Percentiles rank a stretch among this genome's conserved stretches.
Evolutionary conservation across 495 filamentous ascomycete genomes (phyloP).

Genomic region (Bacidia rubella): DNA sequence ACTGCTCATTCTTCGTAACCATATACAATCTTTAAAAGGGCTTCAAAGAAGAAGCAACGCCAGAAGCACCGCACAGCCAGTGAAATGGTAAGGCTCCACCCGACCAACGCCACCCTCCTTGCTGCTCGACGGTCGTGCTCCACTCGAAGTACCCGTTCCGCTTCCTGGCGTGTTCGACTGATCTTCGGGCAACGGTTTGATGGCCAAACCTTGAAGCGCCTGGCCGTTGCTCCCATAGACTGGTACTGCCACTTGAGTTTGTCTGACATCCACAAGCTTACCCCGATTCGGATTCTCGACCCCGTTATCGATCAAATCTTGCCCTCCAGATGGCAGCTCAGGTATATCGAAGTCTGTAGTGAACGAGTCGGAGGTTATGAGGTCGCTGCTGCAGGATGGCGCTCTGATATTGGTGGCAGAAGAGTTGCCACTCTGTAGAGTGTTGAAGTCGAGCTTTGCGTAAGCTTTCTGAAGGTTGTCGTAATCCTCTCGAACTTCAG

Average conservation of each 20-base stretch:
- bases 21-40: no score
- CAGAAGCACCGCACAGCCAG: neutral
- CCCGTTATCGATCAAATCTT: conserved; percentile 40
- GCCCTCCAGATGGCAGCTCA: conserved; percentile 33
- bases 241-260: conserved; percentile 34
- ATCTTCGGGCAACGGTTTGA: conserved; percentile 36
- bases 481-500: conserved; percentile 56
- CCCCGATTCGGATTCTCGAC: conserved; percentile 38
- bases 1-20: neutral
- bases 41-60: neutral
- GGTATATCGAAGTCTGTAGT: conserved; percentile 66
- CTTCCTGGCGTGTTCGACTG: conserved; percentile 41
- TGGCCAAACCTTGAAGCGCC: conserved; percentile 37
- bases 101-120: neutral
- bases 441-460: conserved; percentile 53
- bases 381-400: conserved; percentile 41
- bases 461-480: conserved; percentile 62
- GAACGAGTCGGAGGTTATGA: conserved; percentile 54
- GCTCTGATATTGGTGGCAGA: conserved; percentile 37
- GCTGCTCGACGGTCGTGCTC: conserved; percentile 8
- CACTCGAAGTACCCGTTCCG: conserved; percentile 17
- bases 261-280: conserved; percentile 44
- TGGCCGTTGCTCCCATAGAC: conserved; percentile 43
- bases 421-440: conserved; percentile 45
- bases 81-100: neutral